Evolutionary conservation across 1,139 yeast genomes (phyloP), one percentile per base, ranked within the genome.

Genomic region (Taiozyma onychis): DNA sequence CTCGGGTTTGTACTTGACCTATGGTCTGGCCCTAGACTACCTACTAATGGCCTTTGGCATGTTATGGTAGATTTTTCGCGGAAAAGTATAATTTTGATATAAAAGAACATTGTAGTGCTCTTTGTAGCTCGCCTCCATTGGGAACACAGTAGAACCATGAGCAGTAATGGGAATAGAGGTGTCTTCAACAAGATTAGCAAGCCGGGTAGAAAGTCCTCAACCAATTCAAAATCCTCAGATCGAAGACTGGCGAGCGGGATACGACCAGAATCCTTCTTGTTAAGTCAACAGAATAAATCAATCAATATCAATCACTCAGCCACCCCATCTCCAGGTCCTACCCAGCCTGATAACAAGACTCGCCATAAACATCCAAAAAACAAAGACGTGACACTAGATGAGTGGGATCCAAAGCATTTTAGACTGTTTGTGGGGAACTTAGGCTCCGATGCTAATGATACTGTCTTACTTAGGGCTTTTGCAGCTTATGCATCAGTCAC

Each of bases 21-120:
- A 76, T 34, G 98, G 97, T 10, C 80, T 90, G 60, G 64, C 86
- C 43, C 62, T 83, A 46, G 98, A 93, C 66, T 93, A 90, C 66
- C 53, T 83, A 41, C 65, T 80, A 59, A 72, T 73, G 55, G 45
- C 57, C 9, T 44, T 67, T 16, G 59, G 59, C 5, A 46, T 56
- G 41, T 43, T 55, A 28, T 57, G 21, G 46, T 6, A 3, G 3
- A 37, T 30, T 9, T 27, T 27, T 24, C 26, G n/a, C 41, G 16
- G 32, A 26, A 34, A 30, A 9, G 7, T 24, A 24, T 30, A 27
- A 34, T 34, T 34, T 34, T 34, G 37, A 34, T 13, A 34, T 27
- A 7, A 27, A 7, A 24, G 26, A 24, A 27, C 30, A 27, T 6
- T 24, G 9, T 7, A 30, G 11, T 30, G 4, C 6, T 13, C 6